Evolutionary conservation across 176 grass and related monocot species (phyloP).

Genomic region (Aechmea fasciata): DNA sequence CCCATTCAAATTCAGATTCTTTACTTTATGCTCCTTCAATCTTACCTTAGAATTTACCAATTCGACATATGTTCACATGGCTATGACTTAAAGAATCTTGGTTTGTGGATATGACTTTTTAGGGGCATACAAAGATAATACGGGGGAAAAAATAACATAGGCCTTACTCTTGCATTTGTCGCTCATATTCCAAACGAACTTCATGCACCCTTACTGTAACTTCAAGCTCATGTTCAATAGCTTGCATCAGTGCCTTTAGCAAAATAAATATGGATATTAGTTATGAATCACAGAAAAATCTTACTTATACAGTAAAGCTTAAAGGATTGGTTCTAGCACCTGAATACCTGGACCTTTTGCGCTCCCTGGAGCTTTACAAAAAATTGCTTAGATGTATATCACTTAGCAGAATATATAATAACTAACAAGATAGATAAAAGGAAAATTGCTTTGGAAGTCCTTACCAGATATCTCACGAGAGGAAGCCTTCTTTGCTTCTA

Average conservation of each 20-base stretch:
- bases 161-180: constrained; percentile 80
- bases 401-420: neutral
- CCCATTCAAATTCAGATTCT: no score
- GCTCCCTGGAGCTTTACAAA: constrained; percentile 23
- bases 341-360: constrained; percentile 54
- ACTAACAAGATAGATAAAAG: constrained; percentile 6
- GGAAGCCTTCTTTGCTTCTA: constrained; percentile 74
- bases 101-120: no score
- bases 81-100: no score
- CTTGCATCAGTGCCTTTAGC: constrained; percentile 52
- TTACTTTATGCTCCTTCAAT: no score
- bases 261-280: constrained; percentile 25
- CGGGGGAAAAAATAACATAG: neutral
- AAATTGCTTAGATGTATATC: neutral
- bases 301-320: neutral
- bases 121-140: neutral
- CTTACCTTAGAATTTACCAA: no score
- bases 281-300: constrained; percentile 6
- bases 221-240: constrained; percentile 87
- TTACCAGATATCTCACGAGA: constrained; percentile 56
- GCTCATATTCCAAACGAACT: constrained; percentile 80
- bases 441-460: neutral
- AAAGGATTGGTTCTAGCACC: constrained; percentile 32
- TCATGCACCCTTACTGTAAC: constrained; percentile 68
- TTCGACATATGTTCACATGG: no score